Conservation (phyloP, 495 filamentous ascomycete species). For the Tuber magnatum region DNA sequence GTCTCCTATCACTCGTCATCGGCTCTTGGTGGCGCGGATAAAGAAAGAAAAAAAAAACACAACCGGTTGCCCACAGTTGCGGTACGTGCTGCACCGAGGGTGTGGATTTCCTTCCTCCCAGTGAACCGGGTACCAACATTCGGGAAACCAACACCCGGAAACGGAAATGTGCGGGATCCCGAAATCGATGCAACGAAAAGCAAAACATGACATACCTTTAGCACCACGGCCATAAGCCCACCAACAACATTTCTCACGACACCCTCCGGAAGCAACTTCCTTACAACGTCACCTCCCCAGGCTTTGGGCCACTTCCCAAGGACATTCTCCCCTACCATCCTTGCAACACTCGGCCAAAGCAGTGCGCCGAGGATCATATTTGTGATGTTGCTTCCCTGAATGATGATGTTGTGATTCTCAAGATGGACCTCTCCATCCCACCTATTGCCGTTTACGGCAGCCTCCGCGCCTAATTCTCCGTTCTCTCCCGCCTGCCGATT, state of each 20-base stretch:
- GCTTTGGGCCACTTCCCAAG: slow-evolving; percentile 36
- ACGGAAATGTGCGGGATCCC: not conserved
- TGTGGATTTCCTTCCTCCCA: slow-evolving; percentile 2
- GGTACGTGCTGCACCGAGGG: slow-evolving; percentile 2
- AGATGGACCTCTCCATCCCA: slow-evolving; percentile 41
- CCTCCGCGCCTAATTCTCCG: slow-evolving; percentile 19
- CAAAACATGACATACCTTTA: slow-evolving; percentile 36
- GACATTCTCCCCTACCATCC: slow-evolving; percentile 36
- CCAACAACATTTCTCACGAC: slow-evolving; percentile 40
- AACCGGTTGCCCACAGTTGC: slow-evolving; percentile 11
- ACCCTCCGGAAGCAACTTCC: slow-evolving; percentile 37
- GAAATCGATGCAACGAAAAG: not conserved
- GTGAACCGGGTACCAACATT: slow-evolving; percentile 7
- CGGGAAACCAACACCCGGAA: slow-evolving; percentile 11
- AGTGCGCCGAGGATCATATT: slow-evolving; percentile 39
- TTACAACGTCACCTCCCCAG: slow-evolving; percentile 38
- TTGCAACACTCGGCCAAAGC: slow-evolving; percentile 39
- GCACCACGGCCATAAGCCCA: slow-evolving; percentile 39
- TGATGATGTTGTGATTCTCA: slow-evolving; percentile 41
- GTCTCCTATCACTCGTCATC: slow-evolving; percentile 1
- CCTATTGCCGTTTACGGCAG: slow-evolving; percentile 20
- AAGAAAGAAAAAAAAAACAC: not conserved
- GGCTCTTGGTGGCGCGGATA: not conserved
- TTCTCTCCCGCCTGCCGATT: slow-evolving; percentile 28
- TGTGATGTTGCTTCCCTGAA: slow-evolving; percentile 41